phyloP scores from a whole-genome alignment of 164 flowering plant genomes.

The Tetracentron sinense region DNA sequence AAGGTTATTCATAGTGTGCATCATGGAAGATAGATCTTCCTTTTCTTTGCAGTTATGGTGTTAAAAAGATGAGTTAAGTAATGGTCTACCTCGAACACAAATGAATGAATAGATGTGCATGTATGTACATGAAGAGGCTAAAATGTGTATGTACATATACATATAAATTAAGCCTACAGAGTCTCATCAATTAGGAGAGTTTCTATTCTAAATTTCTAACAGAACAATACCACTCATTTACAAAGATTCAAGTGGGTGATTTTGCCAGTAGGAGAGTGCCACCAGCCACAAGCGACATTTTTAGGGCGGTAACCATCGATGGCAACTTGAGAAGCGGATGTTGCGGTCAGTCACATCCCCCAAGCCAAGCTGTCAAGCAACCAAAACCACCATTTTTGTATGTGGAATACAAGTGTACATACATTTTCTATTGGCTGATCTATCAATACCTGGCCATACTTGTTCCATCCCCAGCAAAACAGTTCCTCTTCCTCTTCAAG shows the following conservation, averaged over 20 bases:
- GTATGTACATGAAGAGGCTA: no score
- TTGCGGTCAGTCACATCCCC: slow-evolving; percentile 89
- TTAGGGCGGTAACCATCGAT: slow-evolving; percentile 49
- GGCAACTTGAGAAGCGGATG: slow-evolving; percentile 63
- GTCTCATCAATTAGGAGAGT: slow-evolving; percentile 1
- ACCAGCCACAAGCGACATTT: slow-evolving; percentile 93
- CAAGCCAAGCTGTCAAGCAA: slow-evolving; percentile 97
- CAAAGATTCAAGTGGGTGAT: slow-evolving; percentile 41
- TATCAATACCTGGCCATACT: no score
- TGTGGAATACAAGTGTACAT: no score
- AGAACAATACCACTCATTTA: slow-evolving; percentile 35
- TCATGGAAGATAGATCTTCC: neutral
- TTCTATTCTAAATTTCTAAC: slow-evolving; percentile 49
- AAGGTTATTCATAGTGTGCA: neutral
- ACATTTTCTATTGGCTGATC: no score
- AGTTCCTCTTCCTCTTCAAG: no score
- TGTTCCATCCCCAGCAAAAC: no score
- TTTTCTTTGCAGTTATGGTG: neutral
- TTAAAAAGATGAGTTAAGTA: slow-evolving; percentile 3
- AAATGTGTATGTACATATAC: slow-evolving; percentile 17
- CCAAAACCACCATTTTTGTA: no score
- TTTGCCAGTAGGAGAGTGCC: slow-evolving; percentile 91
- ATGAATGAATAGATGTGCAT: slow-evolving; percentile 32
- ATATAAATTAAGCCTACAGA: neutral
- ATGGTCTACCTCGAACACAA: slow-evolving; percentile 17